phyloP scores from a whole-genome alignment of 345 rosid species.

The Turnera subulata region DNA sequence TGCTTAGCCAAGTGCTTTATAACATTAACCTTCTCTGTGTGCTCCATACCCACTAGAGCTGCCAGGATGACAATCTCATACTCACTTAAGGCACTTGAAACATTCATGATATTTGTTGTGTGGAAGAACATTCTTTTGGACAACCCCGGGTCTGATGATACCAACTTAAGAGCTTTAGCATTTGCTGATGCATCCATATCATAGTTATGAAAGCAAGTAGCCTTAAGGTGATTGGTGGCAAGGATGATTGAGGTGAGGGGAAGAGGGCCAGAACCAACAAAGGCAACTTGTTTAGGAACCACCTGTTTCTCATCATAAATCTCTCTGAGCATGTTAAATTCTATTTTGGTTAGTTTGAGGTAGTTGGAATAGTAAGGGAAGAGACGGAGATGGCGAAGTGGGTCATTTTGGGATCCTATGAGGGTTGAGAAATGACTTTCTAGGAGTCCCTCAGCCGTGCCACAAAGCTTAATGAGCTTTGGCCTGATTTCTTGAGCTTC shows the following conservation, averaged over 20 bases:
- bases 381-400: slow-evolving; percentile 12
- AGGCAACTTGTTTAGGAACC: slow-evolving; percentile 14
- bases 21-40: slow-evolving; percentile 15
- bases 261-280: slow-evolving; percentile 28
- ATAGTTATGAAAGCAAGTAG: slow-evolving; percentile 22
- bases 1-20: slow-evolving; percentile 11
- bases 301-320: neutral
- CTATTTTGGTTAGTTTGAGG: slow-evolving; percentile 18
- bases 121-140: slow-evolving; percentile 23
- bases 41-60: slow-evolving; percentile 27
- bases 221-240: slow-evolving; percentile 13
- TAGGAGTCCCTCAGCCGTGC: slow-evolving; percentile 19
- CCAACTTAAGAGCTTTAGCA: slow-evolving; percentile 13
- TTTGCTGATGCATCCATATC: slow-evolving; percentile 24
- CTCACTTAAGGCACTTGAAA: slow-evolving; percentile 2
- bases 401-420: slow-evolving; percentile 11
- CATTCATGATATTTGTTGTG: slow-evolving; percentile 17
- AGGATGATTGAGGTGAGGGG: slow-evolving; percentile 24
- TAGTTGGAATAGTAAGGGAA: slow-evolving; percentile 29
- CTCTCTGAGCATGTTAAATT: slow-evolving; percentile 7
- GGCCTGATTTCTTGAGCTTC: slow-evolving; percentile 17
- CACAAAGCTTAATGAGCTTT: slow-evolving; percentile 18
- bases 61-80: slow-evolving; percentile 19
- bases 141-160: slow-evolving; percentile 16
- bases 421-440: slow-evolving; percentile 20